Conservation (phyloP, 495 filamentous ascomycete species). For the Neurospora sublineolata region DNA sequence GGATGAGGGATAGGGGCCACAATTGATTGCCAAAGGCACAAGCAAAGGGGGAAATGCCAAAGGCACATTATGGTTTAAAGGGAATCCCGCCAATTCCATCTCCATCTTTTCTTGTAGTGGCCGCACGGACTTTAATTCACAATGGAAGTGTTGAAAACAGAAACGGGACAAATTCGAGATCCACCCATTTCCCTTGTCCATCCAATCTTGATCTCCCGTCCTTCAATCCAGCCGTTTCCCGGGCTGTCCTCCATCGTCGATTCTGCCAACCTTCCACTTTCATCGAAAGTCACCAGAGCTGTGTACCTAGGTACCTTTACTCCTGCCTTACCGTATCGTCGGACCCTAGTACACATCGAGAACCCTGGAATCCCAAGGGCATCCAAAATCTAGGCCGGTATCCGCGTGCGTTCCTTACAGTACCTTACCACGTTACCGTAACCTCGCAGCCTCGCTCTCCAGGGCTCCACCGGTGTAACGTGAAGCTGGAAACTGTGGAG, state of each 20-base stretch:
- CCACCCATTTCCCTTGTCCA: constrained; percentile 9
- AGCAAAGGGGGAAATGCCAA: not conserved
- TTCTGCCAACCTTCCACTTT: not conserved
- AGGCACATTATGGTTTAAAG: not conserved
- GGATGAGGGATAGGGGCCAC: not conserved
- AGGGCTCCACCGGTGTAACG: not conserved
- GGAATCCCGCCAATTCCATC: not conserved
- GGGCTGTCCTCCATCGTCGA: not conserved
- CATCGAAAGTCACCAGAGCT: not conserved
- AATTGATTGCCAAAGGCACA: not conserved
- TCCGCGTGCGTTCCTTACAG: not conserved
- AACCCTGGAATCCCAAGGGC: not conserved
- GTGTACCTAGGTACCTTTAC: not conserved
- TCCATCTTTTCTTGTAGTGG: not conserved
- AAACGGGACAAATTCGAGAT: constrained; percentile 19
- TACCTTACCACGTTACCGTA: not conserved
- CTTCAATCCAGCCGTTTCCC: constrained; percentile 14
- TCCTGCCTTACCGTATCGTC: not conserved
- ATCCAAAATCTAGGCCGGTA: not conserved
- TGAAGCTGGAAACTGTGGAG: not conserved
- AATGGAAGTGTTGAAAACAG: not conserved
- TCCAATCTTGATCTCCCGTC: constrained; percentile 22
- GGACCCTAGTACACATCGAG: not conserved
- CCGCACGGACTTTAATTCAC: too few relatives aligned
- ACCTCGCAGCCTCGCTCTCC: not conserved